Base-by-base conservation (phyloP, 306 rosid species). In the Prunus campanulata region DNA sequence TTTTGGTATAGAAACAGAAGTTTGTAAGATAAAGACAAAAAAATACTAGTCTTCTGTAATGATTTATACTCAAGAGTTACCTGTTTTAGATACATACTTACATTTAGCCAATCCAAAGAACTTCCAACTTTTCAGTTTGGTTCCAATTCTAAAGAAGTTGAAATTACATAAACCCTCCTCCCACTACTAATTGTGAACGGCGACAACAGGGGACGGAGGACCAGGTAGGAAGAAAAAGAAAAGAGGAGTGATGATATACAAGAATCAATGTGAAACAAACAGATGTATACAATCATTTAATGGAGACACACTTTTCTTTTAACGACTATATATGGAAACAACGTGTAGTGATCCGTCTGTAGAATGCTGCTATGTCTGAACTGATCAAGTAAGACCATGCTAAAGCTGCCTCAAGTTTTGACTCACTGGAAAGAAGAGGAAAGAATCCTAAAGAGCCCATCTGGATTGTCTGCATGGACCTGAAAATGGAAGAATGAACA, bases 401-500 rank as follows among this genome's bases (percentile, higher is more conserved):
- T 39, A 51, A n/a, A 62, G 16, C 18, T 54, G 18, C 71, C 79
- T 82, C 77, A 73, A 62, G 81, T 80, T 86, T 81, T 86, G 77
- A 78, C 39, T 74, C 89, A 75, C 76, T 66, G 76, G 77, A 95
- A 95, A 74, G 98, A 90, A 76, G 97, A 90, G n/a, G 92, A 80
- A 70, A 95, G 78, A 68, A 95, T 92, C 90, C 88, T 86, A 77
- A 95, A 95, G 59, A 95, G 96, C 42, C 97, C 98, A 66, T 95
- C 98, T 13, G 97, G 97, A 71, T 95, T 92, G 86, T 95, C 98
- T 3, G 98, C 83, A 54, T 92, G 97, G 51, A 95, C 97, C 97
- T 94, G 93, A 22, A 59, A 72, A 35, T 35, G 32, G 11, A 54
- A 14, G 35, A 6, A 60, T 90, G 89, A 39, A 57, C 54, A 70